Evolutionary conservation across 75 land plant genomes (phyloP).

Genomic region (Ceratopteris richardii): DNA sequence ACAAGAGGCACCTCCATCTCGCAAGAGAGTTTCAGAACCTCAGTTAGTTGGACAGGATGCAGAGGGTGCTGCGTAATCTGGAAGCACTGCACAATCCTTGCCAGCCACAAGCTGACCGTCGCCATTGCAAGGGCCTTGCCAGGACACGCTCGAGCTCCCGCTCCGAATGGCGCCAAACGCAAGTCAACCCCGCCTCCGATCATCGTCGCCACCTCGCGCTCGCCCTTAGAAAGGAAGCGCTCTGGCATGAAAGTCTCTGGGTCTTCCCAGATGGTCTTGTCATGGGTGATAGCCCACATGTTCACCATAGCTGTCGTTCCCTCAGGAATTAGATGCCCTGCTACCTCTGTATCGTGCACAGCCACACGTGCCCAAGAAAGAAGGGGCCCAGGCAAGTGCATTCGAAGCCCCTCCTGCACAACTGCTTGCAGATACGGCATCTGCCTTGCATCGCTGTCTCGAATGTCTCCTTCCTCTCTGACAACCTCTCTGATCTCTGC

Average conservation of each 20-base stretch:
- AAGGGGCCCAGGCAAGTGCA: conserved; percentile 38
- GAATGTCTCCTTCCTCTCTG: conserved; percentile 10
- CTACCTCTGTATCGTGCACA: conserved; percentile 20
- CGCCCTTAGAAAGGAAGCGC: no score
- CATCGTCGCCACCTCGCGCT: conserved; percentile 9
- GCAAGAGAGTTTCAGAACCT: no score
- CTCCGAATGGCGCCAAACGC: conserved; percentile 46
- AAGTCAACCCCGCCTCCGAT: conserved; percentile 39
- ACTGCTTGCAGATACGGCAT: conserved; percentile 30
- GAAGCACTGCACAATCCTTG: conserved; percentile 36
- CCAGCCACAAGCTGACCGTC: conserved; percentile 39
- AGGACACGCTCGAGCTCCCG: conserved; percentile 58
- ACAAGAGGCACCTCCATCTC: no score
- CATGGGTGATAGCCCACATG: conserved; percentile 58
- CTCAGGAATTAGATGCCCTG: conserved; percentile 33
- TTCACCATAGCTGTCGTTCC: conserved; percentile 49
- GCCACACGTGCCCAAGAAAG: conserved; percentile 35
- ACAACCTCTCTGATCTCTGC: conserved; percentile 25
- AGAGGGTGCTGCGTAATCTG: conserved; percentile 19
- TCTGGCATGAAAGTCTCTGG: conserved; percentile 33
- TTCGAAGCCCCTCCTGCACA: conserved; percentile 34
- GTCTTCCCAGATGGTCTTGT: conserved; percentile 26
- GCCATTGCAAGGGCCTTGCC: conserved; percentile 43
- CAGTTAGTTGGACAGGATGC: conserved; percentile 29
- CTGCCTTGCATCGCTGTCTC: conserved; percentile 23